Base-by-base conservation (phyloP, 2,329 filamentous ascomycete species). In the Penicillium sp. region DNA sequence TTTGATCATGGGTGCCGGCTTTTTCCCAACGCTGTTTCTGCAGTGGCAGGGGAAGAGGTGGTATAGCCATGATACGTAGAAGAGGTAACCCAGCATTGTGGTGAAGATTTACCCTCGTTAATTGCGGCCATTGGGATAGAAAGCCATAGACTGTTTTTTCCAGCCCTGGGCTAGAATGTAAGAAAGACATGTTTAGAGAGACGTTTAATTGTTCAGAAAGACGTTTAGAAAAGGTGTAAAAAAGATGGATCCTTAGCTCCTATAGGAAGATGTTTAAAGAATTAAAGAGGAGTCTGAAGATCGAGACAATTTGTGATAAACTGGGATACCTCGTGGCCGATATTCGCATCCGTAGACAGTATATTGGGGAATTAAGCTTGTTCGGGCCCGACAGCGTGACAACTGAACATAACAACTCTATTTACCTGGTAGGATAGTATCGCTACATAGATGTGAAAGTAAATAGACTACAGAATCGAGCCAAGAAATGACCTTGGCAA, bases 11-110 rank as follows among this genome's bases (percentile, higher is more conserved):
- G 65, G 58, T 8, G 61, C 58, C 11, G 64, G 66, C 39, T 60
- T 69, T 16, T 48, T 69, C 20, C 68, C 66, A 2, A 69, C 61
- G 10, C 46, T 57, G 0, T 27, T 61, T 25, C 27, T 69, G 49
- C 63, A 71, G 6, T 65, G 56, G 58, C 46, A 59, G 24, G 63
- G 65, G 3, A 43, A 42, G 78, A 83, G 70, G n/a, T 56, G 51
- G 52, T 55, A 61, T 44, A 46, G 24, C 7, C 33, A 39, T 18
- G 44, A 45, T 20, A 33, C 13, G 16, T 30, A 38, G 9, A 36
- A 35, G 41, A 33, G 40, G 14, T 51, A 20, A 45, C 18, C 20
- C 2, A 16, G 6, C 27, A 30, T 30, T 3, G 4, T 22, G 20
- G 20, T 22, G 20, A 4, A 22, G 20, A 22, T 22, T 22, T 22